These are phyloP conservation scores for Stachybotrys echinatus DNA, from an alignment of 2,329 filamentous ascomycete genomes.

Conservation along the genomic window DNA sequence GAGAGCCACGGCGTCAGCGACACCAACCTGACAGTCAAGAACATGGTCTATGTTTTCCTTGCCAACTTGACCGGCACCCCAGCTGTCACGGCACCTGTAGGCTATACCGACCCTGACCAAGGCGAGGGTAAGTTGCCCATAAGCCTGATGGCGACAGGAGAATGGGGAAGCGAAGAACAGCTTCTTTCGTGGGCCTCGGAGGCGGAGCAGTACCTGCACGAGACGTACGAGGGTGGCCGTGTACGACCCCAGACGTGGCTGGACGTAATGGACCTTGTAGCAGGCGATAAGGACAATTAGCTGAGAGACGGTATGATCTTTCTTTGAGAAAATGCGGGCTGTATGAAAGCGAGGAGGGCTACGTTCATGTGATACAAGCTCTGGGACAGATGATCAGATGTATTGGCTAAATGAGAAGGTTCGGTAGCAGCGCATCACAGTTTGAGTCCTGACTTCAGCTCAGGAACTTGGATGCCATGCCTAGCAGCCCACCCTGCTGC, in stretches of 20 bases:
- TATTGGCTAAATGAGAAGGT: too few relatives aligned
- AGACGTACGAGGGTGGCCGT: conserved; percentile 41
- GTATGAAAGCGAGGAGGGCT: too few relatives aligned
- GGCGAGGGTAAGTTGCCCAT: conserved; percentile 56
- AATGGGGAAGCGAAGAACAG: conserved; percentile 63
- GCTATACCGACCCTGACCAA: conserved; percentile 56
- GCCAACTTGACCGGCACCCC: conserved; percentile 80
- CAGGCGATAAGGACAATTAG: conserved; percentile 7
- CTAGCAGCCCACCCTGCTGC: conserved; percentile 33
- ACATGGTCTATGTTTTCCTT: conserved; percentile 82
- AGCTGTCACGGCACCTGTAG: conserved; percentile 68
- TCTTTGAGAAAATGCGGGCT: too few relatives aligned
- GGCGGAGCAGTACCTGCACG: conserved; percentile 50
- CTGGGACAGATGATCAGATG: too few relatives aligned
- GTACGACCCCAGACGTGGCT: conserved; percentile 50
- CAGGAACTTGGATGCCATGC: conserved; percentile 45
- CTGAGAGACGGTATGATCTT: too few relatives aligned
- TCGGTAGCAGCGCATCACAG: too few relatives aligned
- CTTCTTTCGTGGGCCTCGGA: conserved; percentile 56
- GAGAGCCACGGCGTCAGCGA: conserved; percentile 69
- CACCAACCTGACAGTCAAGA: conserved; percentile 64
- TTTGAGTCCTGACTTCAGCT: too few relatives aligned
- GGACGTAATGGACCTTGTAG: conserved; percentile 42
- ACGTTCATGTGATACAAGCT: too few relatives aligned
- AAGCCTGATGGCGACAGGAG: conserved; percentile 57